Conservation (phyloP, 2,329 filamentous ascomycete species). For the Paecilomyces variotii region DNA sequence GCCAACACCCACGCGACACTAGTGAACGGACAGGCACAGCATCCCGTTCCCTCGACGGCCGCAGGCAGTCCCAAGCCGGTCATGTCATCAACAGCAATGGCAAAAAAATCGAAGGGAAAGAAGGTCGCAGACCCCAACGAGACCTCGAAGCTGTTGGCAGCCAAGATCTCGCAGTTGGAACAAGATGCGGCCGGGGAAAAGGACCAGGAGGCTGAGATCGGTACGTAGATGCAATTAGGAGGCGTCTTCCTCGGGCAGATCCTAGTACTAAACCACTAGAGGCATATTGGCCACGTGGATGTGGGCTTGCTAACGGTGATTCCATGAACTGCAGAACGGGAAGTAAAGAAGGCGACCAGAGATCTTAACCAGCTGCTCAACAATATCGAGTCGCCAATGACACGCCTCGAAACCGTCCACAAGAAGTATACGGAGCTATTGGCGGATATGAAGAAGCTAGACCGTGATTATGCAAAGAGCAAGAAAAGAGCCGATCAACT, state of each 20-base stretch:
- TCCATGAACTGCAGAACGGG: constrained; percentile 56
- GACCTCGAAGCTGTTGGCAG: constrained; percentile 82
- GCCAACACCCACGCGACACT: constrained; percentile 32
- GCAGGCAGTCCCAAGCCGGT: constrained; percentile 13
- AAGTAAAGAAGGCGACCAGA: constrained; percentile 88
- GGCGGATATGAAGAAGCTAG: constrained; percentile 89
- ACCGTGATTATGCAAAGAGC: constrained; percentile 89
- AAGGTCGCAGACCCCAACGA: constrained; percentile 79
- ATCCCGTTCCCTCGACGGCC: constrained; percentile 32
- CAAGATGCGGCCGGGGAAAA: constrained; percentile 88
- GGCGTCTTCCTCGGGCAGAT: background rate
- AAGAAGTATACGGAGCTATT: constrained; percentile 87
- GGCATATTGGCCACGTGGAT: background rate
- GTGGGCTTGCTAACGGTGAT: background rate
- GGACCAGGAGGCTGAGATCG: constrained; percentile 92
- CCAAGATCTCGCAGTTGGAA: constrained; percentile 91
- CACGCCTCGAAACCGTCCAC: constrained; percentile 82
- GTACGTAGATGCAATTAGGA: constrained; percentile 45
- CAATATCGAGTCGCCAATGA: constrained; percentile 84
- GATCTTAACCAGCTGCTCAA: constrained; percentile 78
- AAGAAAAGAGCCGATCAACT: constrained; percentile 91
- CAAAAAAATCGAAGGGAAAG: constrained; percentile 77
- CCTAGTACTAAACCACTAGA: background rate
- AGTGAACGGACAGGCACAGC: constrained; percentile 37
- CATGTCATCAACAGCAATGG: constrained; percentile 44